A percentile compares a stretch with the other conserved stretches of the same genome.
phyloP scores from a whole-genome alignment of 495 filamentous ascomycete species.

The Staphylotrichum tortipilum region DNA sequence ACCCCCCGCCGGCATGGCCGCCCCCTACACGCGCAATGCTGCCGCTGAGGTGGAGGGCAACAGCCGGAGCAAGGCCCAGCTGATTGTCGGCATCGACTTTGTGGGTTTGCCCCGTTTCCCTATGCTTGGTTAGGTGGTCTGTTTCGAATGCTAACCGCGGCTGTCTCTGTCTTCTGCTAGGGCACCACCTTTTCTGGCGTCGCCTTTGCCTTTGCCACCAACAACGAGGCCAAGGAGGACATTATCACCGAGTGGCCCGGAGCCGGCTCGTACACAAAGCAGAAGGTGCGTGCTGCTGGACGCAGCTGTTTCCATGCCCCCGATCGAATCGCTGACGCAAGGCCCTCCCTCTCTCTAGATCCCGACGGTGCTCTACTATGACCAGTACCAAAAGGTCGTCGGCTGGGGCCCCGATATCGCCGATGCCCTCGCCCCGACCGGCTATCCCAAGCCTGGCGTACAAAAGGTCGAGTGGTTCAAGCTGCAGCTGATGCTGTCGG shows the following conservation, averaged over 20 bases:
- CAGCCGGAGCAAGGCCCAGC: constrained; percentile 68
- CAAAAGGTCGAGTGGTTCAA: constrained; percentile 79
- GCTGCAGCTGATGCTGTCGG: constrained; percentile 67
- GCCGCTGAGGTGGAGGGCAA: constrained; percentile 80
- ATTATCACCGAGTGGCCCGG: constrained; percentile 74
- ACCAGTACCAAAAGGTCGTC: constrained; percentile 68
- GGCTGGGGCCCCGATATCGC: constrained; percentile 72
- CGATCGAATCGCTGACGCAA: not conserved
- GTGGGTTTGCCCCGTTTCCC: constrained; percentile 37
- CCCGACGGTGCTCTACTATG: constrained; percentile 67
- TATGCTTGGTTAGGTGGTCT: not conserved
- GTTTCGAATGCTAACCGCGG: constrained; percentile 23
- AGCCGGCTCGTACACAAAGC: constrained; percentile 65
- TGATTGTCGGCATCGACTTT: constrained; percentile 77
- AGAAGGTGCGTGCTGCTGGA: constrained; percentile 52
- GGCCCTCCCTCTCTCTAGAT: constrained; percentile 38
- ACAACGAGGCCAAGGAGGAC: constrained; percentile 69
- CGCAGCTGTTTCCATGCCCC: not conserved
- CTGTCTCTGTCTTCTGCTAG: constrained; percentile 35
- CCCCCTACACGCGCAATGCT: constrained; percentile 45
- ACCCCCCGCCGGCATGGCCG: constrained; percentile 31
- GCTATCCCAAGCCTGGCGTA: constrained; percentile 66
- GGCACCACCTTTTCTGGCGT: constrained; percentile 70
- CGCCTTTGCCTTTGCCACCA: constrained; percentile 66
- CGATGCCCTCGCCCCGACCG: constrained; percentile 63